phyloP scores from a whole-genome alignment of 75 land plant genomes.

The Isoetes taiwanensis region DNA sequence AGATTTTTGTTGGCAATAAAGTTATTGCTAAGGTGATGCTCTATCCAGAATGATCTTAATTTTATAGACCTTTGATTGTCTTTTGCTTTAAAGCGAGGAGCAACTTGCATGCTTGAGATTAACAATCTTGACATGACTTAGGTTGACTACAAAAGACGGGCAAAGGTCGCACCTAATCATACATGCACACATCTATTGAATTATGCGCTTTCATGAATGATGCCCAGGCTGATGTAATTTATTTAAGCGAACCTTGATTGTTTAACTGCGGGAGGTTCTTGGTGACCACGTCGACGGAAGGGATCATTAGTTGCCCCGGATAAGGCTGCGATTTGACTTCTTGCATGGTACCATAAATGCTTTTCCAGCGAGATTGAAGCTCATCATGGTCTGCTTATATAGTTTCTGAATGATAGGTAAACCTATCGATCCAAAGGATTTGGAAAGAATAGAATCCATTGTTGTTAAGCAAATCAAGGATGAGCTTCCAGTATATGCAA shows the following conservation, averaged over 20 bases:
- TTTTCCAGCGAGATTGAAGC: too few species aligned
- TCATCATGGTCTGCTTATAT: too few species aligned
- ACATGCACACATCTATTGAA: conserved; percentile 94
- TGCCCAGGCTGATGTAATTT: too few species aligned
- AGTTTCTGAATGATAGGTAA: too few species aligned
- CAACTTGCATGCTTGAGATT: background rate
- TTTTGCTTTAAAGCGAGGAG: background rate
- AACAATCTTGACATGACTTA: conserved; percentile 1
- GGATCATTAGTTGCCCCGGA: conserved; percentile 95
- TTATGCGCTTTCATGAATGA: too few species aligned
- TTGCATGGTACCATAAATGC: conserved; percentile 83
- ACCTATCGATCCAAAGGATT: conserved; percentile 52
- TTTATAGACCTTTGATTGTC: conserved; percentile 3
- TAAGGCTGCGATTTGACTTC: conserved; percentile 84
- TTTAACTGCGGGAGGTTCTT: conserved; percentile 76
- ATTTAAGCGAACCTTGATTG: too few species aligned
- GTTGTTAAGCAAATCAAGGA: conserved; percentile 75
- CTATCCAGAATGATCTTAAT: too few species aligned
- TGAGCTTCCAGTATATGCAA: conserved; percentile 69
- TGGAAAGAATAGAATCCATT: conserved; percentile 71
- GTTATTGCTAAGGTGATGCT: conserved; percentile 48
- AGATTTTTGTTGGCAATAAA: conserved; percentile 56
- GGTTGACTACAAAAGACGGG: conserved; percentile 84
- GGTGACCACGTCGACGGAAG: conserved; percentile 93
- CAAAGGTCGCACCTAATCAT: conserved; percentile 83